Conservation (phyloP, 495 filamentous ascomycete genomes). For the Penicillium simplicissimum region DNA sequence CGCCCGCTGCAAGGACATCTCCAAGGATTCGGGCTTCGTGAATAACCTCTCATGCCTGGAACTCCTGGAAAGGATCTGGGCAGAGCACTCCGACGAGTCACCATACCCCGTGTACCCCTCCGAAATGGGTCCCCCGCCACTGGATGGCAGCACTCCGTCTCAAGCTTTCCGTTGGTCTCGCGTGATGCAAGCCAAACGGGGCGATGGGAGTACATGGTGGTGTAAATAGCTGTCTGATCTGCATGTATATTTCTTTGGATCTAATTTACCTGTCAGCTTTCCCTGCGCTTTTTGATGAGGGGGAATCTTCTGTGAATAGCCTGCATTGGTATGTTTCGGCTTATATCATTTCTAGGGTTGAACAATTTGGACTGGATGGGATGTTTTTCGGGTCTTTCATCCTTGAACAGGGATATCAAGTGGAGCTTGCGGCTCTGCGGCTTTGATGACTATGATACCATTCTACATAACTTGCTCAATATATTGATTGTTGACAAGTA, state of each 20-base stretch:
- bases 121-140: slow-evolving; percentile 18
- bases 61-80: slow-evolving; percentile 84
- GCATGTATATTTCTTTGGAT: background rate
- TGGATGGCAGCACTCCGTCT: slow-evolving; percentile 23
- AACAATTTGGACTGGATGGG: background rate
- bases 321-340: background rate
- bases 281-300: background rate
- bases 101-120: slow-evolving; percentile 22
- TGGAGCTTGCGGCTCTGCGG: slow-evolving; percentile 8
- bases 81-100: slow-evolving; percentile 43
- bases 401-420: background rate
- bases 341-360: background rate
- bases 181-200: slow-evolving; percentile 65
- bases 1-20: slow-evolving; percentile 79
- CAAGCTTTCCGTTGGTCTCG: slow-evolving; percentile 74
- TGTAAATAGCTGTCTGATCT: slow-evolving; percentile 41
- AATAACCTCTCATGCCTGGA: slow-evolving; percentile 88
- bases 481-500: no score
- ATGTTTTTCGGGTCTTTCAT: slow-evolving; percentile 14
- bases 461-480: slow-evolving; percentile 8
- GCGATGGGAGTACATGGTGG: slow-evolving; percentile 88
- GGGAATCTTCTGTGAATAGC: background rate
- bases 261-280: background rate
- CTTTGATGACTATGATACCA: slow-evolving; percentile 27
- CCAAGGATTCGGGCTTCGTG: slow-evolving; percentile 83